These are phyloP conservation scores for Bacterosira constricta DNA, from an alignment of 108 stramenopile species.

Conservation along the genomic window DNA sequence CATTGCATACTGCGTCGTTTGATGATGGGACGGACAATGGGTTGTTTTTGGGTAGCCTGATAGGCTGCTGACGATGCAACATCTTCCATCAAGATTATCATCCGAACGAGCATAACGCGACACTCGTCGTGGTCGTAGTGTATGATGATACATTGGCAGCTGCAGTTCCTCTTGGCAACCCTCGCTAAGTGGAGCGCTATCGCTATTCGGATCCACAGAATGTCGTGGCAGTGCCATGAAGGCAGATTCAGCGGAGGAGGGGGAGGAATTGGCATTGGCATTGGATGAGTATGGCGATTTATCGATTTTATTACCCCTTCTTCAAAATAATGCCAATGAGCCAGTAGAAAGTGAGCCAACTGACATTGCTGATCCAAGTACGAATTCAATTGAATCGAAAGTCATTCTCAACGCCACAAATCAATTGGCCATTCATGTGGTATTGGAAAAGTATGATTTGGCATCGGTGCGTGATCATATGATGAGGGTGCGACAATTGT, in stretches of 20 bases:
- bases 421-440: conserved; percentile 71
- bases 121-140: no score
- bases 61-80: conserved; percentile 11
- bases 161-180: no score
- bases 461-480: conserved; percentile 76
- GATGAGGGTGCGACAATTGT: conserved; percentile 50
- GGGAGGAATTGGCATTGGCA: conserved; percentile 12
- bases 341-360: no score
- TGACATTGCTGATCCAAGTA: no score
- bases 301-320: conserved; percentile 23
- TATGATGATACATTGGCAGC: no score
- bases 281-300: conserved; percentile 85
- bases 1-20: conserved; percentile 31
- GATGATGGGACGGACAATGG: conserved; percentile 29
- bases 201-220: no score
- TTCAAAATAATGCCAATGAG: conserved; percentile 21
- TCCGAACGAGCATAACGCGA: no score
- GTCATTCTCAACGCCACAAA: conserved; percentile 25
- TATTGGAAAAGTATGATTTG: conserved; percentile 74
- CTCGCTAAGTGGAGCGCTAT: no score
- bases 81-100: no score
- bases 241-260: conserved; percentile 4
- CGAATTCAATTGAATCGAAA: no score
- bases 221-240: background rate
- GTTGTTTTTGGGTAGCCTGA: conserved; percentile 1